Conservation (phyloP, 2,329 filamentous ascomycete genomes). For the Ascomycota sp. region DNA sequence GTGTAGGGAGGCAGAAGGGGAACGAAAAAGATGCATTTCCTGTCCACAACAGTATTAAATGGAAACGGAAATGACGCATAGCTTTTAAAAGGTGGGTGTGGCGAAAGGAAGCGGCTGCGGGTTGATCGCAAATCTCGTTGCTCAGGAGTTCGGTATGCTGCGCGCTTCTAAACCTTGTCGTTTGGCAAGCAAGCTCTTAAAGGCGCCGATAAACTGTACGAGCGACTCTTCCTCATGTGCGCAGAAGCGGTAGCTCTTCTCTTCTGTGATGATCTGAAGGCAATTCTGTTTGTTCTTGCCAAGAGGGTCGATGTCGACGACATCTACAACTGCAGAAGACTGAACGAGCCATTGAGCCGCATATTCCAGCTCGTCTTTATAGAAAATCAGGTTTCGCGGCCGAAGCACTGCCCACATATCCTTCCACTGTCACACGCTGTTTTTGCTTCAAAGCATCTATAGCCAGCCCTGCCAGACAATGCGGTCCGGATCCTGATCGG, state of each 20-base stretch:
- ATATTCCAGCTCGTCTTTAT: conserved; percentile 87
- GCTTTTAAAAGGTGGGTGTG: no score
- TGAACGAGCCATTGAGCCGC: conserved; percentile 65
- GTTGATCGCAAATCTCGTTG: no score
- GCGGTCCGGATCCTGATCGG: conserved; percentile 54
- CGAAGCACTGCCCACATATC: conserved; percentile 83
- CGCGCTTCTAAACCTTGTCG: conserved; percentile 41
- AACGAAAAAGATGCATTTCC: no score
- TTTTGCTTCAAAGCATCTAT: conserved; percentile 62
- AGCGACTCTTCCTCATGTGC: conserved; percentile 64
- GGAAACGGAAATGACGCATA: no score
- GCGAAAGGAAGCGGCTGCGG: no score
- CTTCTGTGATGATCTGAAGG: conserved; percentile 83
- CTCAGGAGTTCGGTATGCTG: conserved; percentile 11
- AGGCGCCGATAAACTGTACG: conserved; percentile 67
- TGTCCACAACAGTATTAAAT: no score
- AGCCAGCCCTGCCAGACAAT: conserved; percentile 91
- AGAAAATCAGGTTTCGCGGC: conserved; percentile 65
- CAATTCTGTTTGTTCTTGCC: conserved; percentile 72
- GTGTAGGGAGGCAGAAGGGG: no score
- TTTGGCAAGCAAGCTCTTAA: conserved; percentile 70
- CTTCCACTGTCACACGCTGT: conserved; percentile 83
- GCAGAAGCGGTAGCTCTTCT: conserved; percentile 64
- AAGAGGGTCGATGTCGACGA: conserved; percentile 77
- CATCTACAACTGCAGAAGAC: conserved; percentile 63